phyloP scores from a whole-genome alignment of 2,329 filamentous ascomycete genomes.

The Thermochaetoides dissita region DNA sequence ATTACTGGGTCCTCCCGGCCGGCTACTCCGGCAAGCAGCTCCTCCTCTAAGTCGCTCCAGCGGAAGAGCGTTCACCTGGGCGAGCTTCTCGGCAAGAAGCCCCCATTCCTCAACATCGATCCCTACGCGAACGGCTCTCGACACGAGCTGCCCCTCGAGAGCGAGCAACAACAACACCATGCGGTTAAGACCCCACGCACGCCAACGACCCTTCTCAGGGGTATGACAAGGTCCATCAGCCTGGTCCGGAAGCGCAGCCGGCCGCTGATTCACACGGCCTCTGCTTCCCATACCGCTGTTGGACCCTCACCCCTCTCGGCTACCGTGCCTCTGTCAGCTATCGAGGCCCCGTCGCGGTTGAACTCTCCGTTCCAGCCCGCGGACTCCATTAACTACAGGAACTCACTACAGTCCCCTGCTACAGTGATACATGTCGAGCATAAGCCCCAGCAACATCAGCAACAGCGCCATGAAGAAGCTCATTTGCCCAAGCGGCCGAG shows the following conservation, averaged over 20 bases:
- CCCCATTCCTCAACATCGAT: slow-evolving; percentile 39
- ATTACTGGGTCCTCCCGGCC: slow-evolving; percentile 5
- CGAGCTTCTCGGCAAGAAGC: slow-evolving; percentile 22
- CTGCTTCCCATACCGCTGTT: too few relatives aligned
- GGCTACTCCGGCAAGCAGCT: slow-evolving; percentile 11
- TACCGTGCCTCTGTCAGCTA: too few relatives aligned
- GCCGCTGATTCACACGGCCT: slow-evolving; percentile 15
- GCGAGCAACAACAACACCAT: slow-evolving; percentile 19
- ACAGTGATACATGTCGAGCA: slow-evolving; percentile 18
- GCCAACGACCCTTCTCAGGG: slow-evolving; percentile 30
- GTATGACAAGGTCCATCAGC: slow-evolving; percentile 35
- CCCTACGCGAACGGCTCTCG: slow-evolving; percentile 31
- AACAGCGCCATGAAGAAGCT: slow-evolving; percentile 1
- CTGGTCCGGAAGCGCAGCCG: slow-evolving; percentile 42
- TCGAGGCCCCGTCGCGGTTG: slow-evolving; percentile 19
- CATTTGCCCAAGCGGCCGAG: slow-evolving; percentile 13
- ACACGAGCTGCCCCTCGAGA: slow-evolving; percentile 9
- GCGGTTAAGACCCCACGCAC: slow-evolving; percentile 30
- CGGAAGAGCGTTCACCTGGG: slow-evolving; percentile 30
- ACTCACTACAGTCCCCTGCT: background rate
- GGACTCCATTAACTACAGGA: background rate
- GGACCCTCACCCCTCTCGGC: too few relatives aligned
- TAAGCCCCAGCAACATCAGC: slow-evolving; percentile 14
- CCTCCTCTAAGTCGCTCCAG: slow-evolving; percentile 12
- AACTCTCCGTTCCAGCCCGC: slow-evolving; percentile 12